These are phyloP conservation scores for Globisporangium canariense DNA, from an alignment of 352 stramenopile species.

Conservation along the genomic window DNA sequence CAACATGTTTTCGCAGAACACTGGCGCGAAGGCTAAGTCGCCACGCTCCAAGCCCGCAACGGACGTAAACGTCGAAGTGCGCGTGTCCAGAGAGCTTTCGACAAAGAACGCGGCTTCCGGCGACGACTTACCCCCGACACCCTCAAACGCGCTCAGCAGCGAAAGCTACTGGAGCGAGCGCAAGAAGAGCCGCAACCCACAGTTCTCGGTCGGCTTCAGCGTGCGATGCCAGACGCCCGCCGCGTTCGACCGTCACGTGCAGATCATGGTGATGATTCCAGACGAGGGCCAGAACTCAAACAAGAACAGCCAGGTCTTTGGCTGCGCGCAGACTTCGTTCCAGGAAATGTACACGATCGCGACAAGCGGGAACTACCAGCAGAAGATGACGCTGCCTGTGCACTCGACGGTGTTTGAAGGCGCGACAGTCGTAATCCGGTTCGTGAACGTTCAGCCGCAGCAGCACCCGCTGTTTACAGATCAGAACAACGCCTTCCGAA, in stretches of 20 bases:
- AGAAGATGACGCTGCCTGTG: conserved; percentile 64
- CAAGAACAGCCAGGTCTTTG: conserved; percentile 64
- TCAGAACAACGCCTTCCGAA: conserved; percentile 52
- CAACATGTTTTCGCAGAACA: conserved; percentile 57
- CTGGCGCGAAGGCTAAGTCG: conserved; percentile 31
- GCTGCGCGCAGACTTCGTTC: conserved; percentile 72
- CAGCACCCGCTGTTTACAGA: conserved; percentile 45
- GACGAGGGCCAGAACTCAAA: conserved; percentile 65
- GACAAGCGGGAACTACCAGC: conserved; percentile 50
- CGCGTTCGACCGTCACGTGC: conserved; percentile 60
- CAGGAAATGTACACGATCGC: conserved; percentile 72
- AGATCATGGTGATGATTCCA: conserved; percentile 77
- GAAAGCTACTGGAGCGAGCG: conserved; percentile 77
- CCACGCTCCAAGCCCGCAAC: conserved; percentile 45
- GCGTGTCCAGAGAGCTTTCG: conserved; percentile 49
- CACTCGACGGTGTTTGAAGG: conserved; percentile 59
- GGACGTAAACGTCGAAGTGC: conserved; percentile 71
- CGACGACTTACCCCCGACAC: background rate
- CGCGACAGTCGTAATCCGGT: conserved; percentile 61
- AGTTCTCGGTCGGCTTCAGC: conserved; percentile 68
- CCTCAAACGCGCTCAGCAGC: conserved; percentile 26
- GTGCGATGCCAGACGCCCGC: conserved; percentile 43
- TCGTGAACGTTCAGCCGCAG: conserved; percentile 44
- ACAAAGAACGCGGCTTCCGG: background rate
- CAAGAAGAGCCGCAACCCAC: conserved; percentile 53